Conservation (phyloP, 306 rosid genomes). For the Comarum palustre region DNA sequence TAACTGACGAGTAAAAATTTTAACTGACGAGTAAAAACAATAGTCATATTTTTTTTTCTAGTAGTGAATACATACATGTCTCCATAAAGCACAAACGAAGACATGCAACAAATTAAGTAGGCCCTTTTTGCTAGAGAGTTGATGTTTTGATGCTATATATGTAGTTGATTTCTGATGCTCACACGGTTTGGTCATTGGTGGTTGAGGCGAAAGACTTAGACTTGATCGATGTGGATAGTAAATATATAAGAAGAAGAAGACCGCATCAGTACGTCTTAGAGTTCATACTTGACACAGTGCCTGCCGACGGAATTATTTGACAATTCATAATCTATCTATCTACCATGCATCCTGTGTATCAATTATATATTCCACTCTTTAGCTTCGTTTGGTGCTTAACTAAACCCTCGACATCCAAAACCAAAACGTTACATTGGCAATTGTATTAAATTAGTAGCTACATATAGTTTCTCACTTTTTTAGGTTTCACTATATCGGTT, state of each 20-base stretch:
- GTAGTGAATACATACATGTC: not conserved
- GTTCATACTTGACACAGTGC: not conserved
- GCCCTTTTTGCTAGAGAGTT: not conserved
- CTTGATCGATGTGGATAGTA: not conserved
- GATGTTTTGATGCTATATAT: not conserved
- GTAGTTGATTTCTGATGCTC: not conserved
- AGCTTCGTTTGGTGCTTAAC: not conserved
- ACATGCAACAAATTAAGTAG: constrained; percentile 6
- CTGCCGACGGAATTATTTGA: constrained; percentile 4
- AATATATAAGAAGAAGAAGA: not conserved
- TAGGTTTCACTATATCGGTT: not conserved
- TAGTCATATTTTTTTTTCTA: no score
- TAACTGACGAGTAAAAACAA: no score
- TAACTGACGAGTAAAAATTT: no score
- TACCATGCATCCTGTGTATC: no score
- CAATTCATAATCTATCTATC: not conserved
- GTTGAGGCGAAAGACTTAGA: constrained; percentile 3
- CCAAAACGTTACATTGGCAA: not conserved
- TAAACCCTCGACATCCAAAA: not conserved
- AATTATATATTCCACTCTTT: no score
- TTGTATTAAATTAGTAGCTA: not conserved
- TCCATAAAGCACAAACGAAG: not conserved
- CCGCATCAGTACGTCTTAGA: not conserved
- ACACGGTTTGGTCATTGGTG: constrained; percentile 5
- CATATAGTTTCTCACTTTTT: not conserved